A percentile compares a stretch with the other conserved stretches of the same genome.
Evolutionary conservation across 179 eudicot species (phyloP).

Genomic region (Nepenthes alata): DNA sequence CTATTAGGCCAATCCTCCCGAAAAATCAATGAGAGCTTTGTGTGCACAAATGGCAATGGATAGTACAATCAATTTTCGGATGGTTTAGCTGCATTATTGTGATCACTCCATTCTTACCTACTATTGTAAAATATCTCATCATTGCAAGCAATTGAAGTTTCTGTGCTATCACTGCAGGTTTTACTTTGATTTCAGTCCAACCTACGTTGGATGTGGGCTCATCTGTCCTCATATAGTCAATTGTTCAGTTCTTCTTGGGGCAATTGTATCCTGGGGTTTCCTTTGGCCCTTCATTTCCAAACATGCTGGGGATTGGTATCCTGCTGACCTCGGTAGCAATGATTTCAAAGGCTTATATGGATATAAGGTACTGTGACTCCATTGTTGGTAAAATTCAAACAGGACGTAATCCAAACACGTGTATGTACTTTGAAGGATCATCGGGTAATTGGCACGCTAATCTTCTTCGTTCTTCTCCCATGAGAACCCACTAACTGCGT

Average conservation of each 20-base stretch:
- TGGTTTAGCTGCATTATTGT: neutral
- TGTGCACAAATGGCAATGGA: too few relatives aligned
- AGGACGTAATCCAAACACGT: neutral
- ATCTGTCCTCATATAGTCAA: conserved; percentile 96
- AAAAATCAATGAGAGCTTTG: too few relatives aligned
- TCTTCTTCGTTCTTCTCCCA: too few relatives aligned
- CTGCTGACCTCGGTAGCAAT: conserved; percentile 67
- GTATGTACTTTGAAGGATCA: too few relatives aligned
- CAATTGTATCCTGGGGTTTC: conserved; percentile 89
- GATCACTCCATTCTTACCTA: neutral
- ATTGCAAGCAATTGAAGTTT: neutral
- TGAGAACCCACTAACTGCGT: too few relatives aligned
- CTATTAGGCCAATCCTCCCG: too few relatives aligned
- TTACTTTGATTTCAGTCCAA: conserved; percentile 95
- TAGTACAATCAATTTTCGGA: too few relatives aligned
- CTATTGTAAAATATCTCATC: too few relatives aligned
- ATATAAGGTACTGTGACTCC: conserved; percentile 58
- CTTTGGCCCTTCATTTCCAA: conserved; percentile 85
- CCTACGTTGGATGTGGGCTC: conserved; percentile 97
- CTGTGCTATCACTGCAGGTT: conserved; percentile 42
- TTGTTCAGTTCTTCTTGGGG: conserved; percentile 83
- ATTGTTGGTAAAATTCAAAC: neutral
- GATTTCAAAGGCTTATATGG: conserved; percentile 98
- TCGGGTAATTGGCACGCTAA: too few relatives aligned
- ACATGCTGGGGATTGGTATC: conserved; percentile 96